A percentile compares a stretch with the other conserved stretches of the same genome.
phyloP scores from a whole-genome alignment of 1,284 basidiomycete species.

The Coniferiporia weirii region DNA sequence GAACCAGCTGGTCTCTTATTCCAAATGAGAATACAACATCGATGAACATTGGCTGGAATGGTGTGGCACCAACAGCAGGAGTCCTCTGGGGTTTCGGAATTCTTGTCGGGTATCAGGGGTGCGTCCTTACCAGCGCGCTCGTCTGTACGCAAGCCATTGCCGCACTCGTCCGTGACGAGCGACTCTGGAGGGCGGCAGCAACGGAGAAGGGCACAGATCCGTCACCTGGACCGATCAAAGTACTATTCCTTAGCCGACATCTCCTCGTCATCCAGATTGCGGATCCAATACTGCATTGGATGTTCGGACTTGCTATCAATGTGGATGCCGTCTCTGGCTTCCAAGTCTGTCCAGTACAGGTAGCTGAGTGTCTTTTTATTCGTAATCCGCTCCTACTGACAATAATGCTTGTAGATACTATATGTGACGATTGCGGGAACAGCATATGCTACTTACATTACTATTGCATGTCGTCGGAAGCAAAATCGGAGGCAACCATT shows the following conservation, averaged over 20 bases:
- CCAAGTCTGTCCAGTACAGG: too few relatives aligned
- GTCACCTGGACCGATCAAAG: slow-evolving; percentile 3
- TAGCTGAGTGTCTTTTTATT: too few relatives aligned
- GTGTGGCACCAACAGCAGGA: slow-evolving; percentile 8
- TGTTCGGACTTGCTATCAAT: slow-evolving; percentile 17
- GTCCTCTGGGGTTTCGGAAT: slow-evolving; percentile 15
- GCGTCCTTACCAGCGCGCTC: slow-evolving; percentile 13
- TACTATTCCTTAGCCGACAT: slow-evolving; percentile 4
- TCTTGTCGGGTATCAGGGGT: slow-evolving; percentile 15
- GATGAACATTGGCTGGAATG: slow-evolving; percentile 12
- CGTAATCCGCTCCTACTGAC: too few relatives aligned
- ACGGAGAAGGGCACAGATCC: slow-evolving; percentile 10
- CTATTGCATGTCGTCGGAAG: background rate
- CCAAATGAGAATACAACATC: slow-evolving; percentile 1
- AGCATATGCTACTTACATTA: background rate
- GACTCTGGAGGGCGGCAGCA: slow-evolving; percentile 9
- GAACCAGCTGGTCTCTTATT: background rate
- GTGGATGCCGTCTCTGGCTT: slow-evolving; percentile 13
- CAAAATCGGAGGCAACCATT: background rate
- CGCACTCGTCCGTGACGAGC: slow-evolving; percentile 9
- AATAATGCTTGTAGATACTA: background rate
- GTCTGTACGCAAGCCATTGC: slow-evolving; percentile 5
- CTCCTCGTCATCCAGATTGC: slow-evolving; percentile 1
- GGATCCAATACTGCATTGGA: slow-evolving; percentile 18
- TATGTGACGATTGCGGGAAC: background rate